These are phyloP conservation scores for Pseudogymnoascus sp. DNA, from an alignment of 2,329 filamentous ascomycete species.

Conservation along the genomic window DNA sequence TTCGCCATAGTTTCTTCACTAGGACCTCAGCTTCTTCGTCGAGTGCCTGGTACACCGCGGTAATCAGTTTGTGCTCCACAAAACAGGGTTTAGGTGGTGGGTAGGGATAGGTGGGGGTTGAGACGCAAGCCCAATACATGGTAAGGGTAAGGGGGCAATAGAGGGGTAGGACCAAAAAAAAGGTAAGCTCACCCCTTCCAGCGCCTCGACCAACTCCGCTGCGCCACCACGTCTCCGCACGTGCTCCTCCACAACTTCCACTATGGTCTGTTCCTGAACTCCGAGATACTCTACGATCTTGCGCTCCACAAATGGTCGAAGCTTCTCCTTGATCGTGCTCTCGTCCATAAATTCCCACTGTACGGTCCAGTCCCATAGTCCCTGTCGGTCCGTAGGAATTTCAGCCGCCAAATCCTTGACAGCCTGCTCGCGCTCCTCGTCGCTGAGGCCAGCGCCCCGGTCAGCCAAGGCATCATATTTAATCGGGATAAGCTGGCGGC, in stretches of 20 bases:
- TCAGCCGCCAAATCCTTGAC: slow-evolving; percentile 76
- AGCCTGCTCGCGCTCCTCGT: slow-evolving; percentile 79
- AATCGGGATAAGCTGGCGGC: slow-evolving; percentile 72
- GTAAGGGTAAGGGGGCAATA: slow-evolving; percentile 1
- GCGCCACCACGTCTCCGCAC: slow-evolving; percentile 66
- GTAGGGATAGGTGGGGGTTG: slow-evolving; percentile 20
- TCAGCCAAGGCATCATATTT: slow-evolving; percentile 62
- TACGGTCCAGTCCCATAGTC: slow-evolving; percentile 85
- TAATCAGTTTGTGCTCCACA: slow-evolving; percentile 24
- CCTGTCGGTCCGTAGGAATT: slow-evolving; percentile 79
- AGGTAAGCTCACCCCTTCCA: slow-evolving; percentile 62
- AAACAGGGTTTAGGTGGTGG: not conserved
- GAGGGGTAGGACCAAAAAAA: not conserved
- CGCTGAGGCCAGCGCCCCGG: slow-evolving; percentile 60
- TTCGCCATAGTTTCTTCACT: slow-evolving; percentile 95
- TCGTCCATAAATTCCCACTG: slow-evolving; percentile 90
- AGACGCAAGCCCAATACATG: slow-evolving; percentile 21
- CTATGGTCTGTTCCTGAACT: slow-evolving; percentile 89
- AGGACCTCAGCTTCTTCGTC: slow-evolving; percentile 92
- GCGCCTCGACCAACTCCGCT: slow-evolving; percentile 71
- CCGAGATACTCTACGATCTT: slow-evolving; percentile 96
- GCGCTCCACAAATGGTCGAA: slow-evolving; percentile 93
- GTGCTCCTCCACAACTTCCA: slow-evolving; percentile 86
- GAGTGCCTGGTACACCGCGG: slow-evolving; percentile 51
- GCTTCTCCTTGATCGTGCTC: slow-evolving; percentile 69